Evolutionary conservation across 768 basidiomycete genomes (phyloP).

Genomic region (Rhizopogon salebrosus): DNA sequence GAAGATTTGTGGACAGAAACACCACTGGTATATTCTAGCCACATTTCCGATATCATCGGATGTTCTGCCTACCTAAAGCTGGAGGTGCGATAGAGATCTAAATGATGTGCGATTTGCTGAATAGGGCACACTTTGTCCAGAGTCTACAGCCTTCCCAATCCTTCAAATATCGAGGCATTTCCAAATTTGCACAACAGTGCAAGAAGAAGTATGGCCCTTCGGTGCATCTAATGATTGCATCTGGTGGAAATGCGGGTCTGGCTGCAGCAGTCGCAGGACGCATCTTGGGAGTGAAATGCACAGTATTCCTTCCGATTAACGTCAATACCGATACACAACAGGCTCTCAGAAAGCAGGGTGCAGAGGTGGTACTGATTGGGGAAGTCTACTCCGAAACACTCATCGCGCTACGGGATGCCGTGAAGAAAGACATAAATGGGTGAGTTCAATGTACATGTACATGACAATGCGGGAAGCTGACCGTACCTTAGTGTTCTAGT

Average conservation of each 20-base stretch:
- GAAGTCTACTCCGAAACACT: constrained; percentile 55
- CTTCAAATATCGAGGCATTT: constrained; percentile 74
- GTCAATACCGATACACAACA: constrained; percentile 44
- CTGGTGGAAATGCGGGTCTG: constrained; percentile 77
- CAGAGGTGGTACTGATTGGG: constrained; percentile 56
- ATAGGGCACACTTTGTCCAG: constrained; percentile 29
- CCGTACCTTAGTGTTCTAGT: constrained; percentile 48
- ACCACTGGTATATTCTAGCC: constrained; percentile 56
- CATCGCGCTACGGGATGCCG: constrained; percentile 41
- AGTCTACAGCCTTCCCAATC: constrained; percentile 69
- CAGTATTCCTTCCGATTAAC: constrained; percentile 60
- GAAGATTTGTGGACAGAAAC: constrained; percentile 52
- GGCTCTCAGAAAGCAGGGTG: constrained; percentile 47
- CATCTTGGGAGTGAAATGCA: constrained; percentile 51
- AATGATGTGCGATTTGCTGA: neutral
- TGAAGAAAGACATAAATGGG: constrained; percentile 43
- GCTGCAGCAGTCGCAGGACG: constrained; percentile 63
- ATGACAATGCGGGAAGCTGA: neutral
- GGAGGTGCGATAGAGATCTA: constrained; percentile 41
- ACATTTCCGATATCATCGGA: constrained; percentile 48
- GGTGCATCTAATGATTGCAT: constrained; percentile 65
- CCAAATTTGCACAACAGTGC: constrained; percentile 51
- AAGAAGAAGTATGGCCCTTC: constrained; percentile 44
- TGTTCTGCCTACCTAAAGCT: constrained; percentile 65
- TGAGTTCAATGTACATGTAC: constrained; percentile 35